Conservation (phyloP, 768 basidiomycete genomes). For the Amanita rimosa region DNA sequence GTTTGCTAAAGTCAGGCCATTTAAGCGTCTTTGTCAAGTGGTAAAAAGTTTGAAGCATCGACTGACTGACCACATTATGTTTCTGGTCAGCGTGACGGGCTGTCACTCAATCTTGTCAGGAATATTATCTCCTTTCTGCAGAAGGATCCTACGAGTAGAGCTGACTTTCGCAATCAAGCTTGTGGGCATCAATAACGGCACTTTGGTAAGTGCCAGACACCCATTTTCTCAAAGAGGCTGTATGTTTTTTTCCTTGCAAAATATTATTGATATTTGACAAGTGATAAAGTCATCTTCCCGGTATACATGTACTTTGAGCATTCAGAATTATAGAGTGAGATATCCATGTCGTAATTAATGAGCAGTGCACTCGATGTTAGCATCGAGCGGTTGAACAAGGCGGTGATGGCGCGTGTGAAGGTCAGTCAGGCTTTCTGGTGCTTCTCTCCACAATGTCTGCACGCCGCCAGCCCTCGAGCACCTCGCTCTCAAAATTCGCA, state of each 20-base stretch:
- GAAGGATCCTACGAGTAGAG: no score
- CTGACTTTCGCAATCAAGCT: no score
- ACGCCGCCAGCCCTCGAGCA: slow-evolving; percentile 71
- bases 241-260: no score
- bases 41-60: neutral
- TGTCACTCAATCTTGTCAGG: neutral
- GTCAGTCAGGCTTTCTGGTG: neutral
- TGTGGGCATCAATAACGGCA: no score
- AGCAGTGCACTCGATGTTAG: neutral
- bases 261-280: no score
- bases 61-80: neutral
- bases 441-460: slow-evolving; percentile 40
- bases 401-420: slow-evolving; percentile 3
- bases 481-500: slow-evolving; percentile 65
- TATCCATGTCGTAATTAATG: no score
- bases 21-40: no score
- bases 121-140: no score
- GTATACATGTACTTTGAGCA: no score
- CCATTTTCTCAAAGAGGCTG: no score
- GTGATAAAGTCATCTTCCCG: no score
- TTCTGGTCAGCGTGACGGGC: neutral
- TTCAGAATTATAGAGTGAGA: neutral
- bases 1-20: slow-evolving; percentile 42
- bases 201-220: no score
- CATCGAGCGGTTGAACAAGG: neutral